A percentile compares a stretch with the other conserved stretches of the same genome.
These are phyloP conservation scores for Xylaria sp. DNA, from an alignment of 495 filamentous ascomycete genomes.

Conservation along the genomic window DNA sequence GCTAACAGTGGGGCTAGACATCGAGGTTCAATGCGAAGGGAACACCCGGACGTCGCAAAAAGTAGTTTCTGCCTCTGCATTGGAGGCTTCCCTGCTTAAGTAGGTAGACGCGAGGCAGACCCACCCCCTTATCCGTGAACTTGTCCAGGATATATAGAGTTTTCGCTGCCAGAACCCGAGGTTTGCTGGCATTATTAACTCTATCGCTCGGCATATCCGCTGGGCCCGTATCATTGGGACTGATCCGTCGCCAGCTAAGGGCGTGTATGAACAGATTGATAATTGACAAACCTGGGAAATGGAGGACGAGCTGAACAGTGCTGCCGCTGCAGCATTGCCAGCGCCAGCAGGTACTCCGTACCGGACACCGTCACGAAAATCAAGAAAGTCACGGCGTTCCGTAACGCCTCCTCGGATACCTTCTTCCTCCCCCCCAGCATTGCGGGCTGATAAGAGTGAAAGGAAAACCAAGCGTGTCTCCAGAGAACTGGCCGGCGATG, in stretches of 20 bases:
- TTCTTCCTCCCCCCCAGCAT: slow-evolving; percentile 68
- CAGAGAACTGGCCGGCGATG: slow-evolving; percentile 63
- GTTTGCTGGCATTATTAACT: neutral
- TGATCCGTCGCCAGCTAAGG: neutral
- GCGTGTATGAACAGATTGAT: neutral
- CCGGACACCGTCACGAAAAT: slow-evolving; percentile 63
- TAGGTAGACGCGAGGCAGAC: slow-evolving; percentile 4
- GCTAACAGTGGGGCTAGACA: slow-evolving; percentile 29
- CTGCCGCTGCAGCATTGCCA: slow-evolving; percentile 61
- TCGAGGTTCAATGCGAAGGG: slow-evolving; percentile 3
- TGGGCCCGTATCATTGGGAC: slow-evolving; percentile 5
- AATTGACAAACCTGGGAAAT: slow-evolving; percentile 56
- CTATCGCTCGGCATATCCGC: too few species aligned
- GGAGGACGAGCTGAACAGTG: slow-evolving; percentile 59
- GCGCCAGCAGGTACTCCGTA: slow-evolving; percentile 72
- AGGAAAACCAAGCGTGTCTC: slow-evolving; percentile 58
- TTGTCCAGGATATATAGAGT: slow-evolving; percentile 1
- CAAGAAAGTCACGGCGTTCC: slow-evolving; percentile 57
- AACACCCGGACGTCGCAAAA: slow-evolving; percentile 5
- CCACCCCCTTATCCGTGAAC: neutral
- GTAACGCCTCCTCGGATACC: slow-evolving; percentile 64
- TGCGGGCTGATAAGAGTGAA: slow-evolving; percentile 59
- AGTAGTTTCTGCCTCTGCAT: slow-evolving; percentile 8
- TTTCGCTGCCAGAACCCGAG: neutral
- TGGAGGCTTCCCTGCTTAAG: neutral